Evolutionary conservation across 2,329 filamentous ascomycete species (phyloP), one percentile per base, ranked within the genome.

Genomic region (Penicillium janthinellum): DNA sequence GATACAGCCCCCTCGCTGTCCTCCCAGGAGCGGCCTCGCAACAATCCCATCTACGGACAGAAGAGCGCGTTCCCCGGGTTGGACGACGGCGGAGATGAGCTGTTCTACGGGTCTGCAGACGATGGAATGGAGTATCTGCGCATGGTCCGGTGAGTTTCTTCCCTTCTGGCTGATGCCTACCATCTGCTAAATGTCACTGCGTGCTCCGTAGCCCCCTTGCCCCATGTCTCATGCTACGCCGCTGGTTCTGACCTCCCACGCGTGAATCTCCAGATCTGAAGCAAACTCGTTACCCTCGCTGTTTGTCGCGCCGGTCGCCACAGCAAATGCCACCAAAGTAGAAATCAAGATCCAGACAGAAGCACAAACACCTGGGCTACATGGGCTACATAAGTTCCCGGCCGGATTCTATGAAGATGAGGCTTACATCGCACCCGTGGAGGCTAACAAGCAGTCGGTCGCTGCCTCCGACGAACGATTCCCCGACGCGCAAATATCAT

Each of bases 381-480:
- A 20, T n/a, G 39, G 68, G 70, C 79, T 8, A 72, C 79, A 58
- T 81, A 81, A 5, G 63, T 82, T 83, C 55, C 81, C 22, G 17
- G 77, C 84, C 57, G 90, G 89, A 11, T 88, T 86, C 70, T 95
- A 91, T 72, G 80, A 87, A 15, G 90, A 96, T 66, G 92, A 92
- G 51, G 90, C 91, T 39, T 96, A 92, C 73, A 86, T 89, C 25
- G 90, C 88, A 4, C 80, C 83, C 2, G 82, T 86, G 0, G 77
- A 72, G 8, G 78, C 82, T 2, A 81, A 85, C 0, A 77, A 81
- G 12, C 66, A 72, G 17, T 69, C 75, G 31, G 60, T 73, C 31
- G 65, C 65, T 25, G 61, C 63, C 12, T 59, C 71, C 11, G 71
- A 74, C 25, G 65, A 71, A 14, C 58, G 66, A 17, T 73, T 78